Conservation (phyloP, 208 protist genomes). For the Phytomonas sp. region DNA sequence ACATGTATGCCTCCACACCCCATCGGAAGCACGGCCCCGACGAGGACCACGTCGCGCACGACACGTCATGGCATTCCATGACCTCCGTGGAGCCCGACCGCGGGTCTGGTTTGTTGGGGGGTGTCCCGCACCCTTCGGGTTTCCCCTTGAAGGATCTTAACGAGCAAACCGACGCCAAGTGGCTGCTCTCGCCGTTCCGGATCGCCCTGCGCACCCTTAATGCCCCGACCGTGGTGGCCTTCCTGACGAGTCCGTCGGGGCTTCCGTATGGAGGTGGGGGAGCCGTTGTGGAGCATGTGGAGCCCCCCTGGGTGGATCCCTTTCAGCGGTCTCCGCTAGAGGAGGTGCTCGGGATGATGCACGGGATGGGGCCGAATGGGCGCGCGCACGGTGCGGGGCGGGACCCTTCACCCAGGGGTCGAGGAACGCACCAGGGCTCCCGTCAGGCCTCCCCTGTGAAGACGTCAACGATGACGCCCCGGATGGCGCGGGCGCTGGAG, state of each 20-base stretch:
- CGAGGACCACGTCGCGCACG: background rate
- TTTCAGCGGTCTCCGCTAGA: constrained; percentile 55
- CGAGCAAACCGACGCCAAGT: background rate
- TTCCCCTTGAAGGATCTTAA: background rate
- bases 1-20: too few relatives aligned
- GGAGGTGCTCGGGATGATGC: constrained; percentile 27
- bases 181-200: constrained; percentile 26
- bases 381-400: too few relatives aligned
- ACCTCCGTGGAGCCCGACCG: background rate
- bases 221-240: constrained; percentile 11
- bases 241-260: constrained; percentile 7
- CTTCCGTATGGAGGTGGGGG: background rate
- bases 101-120: too few relatives aligned
- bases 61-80: too few relatives aligned
- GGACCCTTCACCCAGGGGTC: too few relatives aligned
- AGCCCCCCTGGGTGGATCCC: constrained; percentile 38
- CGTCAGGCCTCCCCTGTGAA: too few relatives aligned
- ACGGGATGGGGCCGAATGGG: background rate
- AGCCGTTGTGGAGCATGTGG: constrained; percentile 42
- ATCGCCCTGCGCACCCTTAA: constrained; percentile 34
- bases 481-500: constrained; percentile 9
- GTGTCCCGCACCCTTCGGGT: too few relatives aligned
- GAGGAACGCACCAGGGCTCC: too few relatives aligned
- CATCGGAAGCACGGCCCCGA: too few relatives aligned
- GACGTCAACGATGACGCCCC: background rate